Conservation (phyloP, 805 yeast genomes). For the Candida boleticola region DNA sequence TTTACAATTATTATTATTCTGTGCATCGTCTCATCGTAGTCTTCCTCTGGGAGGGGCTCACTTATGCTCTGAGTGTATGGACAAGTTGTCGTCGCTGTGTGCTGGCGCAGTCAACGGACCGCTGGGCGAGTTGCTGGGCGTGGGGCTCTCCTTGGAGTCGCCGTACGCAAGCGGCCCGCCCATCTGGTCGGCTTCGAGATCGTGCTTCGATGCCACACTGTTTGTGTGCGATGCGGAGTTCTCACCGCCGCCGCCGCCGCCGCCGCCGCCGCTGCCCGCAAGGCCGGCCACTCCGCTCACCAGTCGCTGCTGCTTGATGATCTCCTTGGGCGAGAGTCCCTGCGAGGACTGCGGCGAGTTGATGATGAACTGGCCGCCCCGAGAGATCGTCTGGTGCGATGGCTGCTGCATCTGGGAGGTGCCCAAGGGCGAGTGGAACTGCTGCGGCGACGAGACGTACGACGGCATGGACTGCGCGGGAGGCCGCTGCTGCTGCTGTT, state of each 20-base stretch:
- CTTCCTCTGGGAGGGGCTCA: too few species aligned
- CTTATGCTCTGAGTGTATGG: constrained; percentile 1
- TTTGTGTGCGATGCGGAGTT: too few species aligned
- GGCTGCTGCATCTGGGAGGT: constrained; percentile 8
- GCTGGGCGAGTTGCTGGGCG: not conserved
- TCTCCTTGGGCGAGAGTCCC: constrained; percentile 30
- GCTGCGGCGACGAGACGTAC: constrained; percentile 19
- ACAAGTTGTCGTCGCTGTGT: constrained; percentile 2
- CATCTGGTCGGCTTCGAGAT: not conserved
- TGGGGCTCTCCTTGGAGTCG: constrained; percentile 1
- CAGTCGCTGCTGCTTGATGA: constrained; percentile 18
- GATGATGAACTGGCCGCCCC: constrained; percentile 17
- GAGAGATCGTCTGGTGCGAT: constrained; percentile 10
- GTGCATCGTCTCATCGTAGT: too few species aligned
- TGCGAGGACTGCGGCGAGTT: constrained; percentile 28
- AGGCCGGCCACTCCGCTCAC: not conserved
- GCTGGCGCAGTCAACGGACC: not conserved
- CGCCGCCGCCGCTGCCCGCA: not conserved
- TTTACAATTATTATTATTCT: too few species aligned
- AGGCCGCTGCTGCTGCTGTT: not conserved
- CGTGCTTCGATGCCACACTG: too few species aligned
- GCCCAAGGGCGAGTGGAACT: constrained; percentile 9
- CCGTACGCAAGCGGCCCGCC: too few species aligned
- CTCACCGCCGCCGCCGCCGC: not conserved
- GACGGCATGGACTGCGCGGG: constrained; percentile 10